Evolutionary conservation across 2,329 filamentous ascomycete species (phyloP), one percentile per base, ranked within the genome.

Genomic region (Fusarium newnesense): DNA sequence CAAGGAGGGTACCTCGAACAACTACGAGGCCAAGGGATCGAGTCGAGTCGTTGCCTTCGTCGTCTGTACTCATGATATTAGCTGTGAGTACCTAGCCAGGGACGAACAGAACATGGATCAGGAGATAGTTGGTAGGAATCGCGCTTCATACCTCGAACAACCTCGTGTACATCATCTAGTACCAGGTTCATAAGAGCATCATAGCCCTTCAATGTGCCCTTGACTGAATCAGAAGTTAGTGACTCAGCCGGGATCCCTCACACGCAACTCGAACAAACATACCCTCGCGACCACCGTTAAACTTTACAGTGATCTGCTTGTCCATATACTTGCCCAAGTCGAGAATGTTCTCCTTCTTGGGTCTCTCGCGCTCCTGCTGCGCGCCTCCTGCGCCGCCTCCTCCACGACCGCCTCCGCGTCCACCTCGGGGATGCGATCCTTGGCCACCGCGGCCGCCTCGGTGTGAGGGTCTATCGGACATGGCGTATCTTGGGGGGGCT

Each of bases 131-230:
- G 44, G 37, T 49, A 47, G 21, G 56, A 28, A 28, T 15, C 40
- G 44, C 11, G 49, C 56, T 50, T 60, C 87, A 71, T 85, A 97
- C 96, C 96, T 86, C 93, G 89, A 84, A 98, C 91, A 53, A 92
- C 89, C 82, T 99, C 96, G 81, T 96, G 91, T 59, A 97, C 96
- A 76, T 98, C 94, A 79, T 98, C 96, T 64, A 99, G 87, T 32
- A 99, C 96, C 70, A 99, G 87, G 82, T 99, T 99, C 95, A 98
- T 98, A 69, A 99, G 88, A 78, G 96, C 95, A 81, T 99, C 96
- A 82, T 95, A 98, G 71, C 96, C 96, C 83, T 98, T 98, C 46
- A 99, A 87, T 3, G 91, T 94, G 59, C 96, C 96, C 57, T 91
- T 92, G 64, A 97, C 96, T 97, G 79, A 37, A 43, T 26, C 30